Conservation (phyloP, 176 grass and related monocot genomes). For the Oryza australiensis region DNA sequence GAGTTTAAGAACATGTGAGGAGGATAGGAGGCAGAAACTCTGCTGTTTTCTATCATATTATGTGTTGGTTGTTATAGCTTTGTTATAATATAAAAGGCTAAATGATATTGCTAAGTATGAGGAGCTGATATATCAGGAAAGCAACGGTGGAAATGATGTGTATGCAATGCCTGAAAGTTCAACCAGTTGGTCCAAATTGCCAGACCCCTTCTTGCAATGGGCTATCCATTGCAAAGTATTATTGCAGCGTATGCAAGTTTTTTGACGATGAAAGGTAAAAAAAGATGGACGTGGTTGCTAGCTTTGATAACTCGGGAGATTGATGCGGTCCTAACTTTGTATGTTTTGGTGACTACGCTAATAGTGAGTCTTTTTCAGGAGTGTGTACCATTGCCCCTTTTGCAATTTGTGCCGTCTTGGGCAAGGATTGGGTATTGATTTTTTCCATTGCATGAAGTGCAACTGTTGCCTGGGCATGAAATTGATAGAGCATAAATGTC, state of each 20-base stretch:
- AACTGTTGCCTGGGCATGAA: constrained; percentile 88
- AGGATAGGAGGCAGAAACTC: not conserved
- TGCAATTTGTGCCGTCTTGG: constrained; percentile 93
- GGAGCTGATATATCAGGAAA: constrained; percentile 61
- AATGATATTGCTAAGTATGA: constrained; percentile 24
- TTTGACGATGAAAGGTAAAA: constrained; percentile 91
- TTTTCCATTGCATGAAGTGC: constrained; percentile 98
- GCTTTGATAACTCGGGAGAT: not conserved
- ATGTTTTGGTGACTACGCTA: constrained; percentile 18
- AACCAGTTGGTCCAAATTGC: constrained; percentile 73
- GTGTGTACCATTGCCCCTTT: constrained; percentile 87
- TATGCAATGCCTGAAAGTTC: constrained; percentile 77
- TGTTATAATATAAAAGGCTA: not conserved
- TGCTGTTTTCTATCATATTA: not conserved
- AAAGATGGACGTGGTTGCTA: not conserved
- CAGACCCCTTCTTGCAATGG: constrained; percentile 57
- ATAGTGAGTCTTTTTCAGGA: constrained; percentile 49
- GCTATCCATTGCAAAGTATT: constrained; percentile 81
- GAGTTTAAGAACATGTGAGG: not conserved
- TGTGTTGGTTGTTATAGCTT: not conserved
- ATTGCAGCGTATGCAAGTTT: constrained; percentile 90
- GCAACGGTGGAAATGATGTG: constrained; percentile 83
- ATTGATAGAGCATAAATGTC: constrained; percentile 75
- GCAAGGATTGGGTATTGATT: constrained; percentile 72
- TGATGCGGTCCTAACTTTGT: not conserved